Base-by-base conservation (phyloP, 2,329 filamentous ascomycete species). In the Stachybotrys chlorohalonatus region DNA sequence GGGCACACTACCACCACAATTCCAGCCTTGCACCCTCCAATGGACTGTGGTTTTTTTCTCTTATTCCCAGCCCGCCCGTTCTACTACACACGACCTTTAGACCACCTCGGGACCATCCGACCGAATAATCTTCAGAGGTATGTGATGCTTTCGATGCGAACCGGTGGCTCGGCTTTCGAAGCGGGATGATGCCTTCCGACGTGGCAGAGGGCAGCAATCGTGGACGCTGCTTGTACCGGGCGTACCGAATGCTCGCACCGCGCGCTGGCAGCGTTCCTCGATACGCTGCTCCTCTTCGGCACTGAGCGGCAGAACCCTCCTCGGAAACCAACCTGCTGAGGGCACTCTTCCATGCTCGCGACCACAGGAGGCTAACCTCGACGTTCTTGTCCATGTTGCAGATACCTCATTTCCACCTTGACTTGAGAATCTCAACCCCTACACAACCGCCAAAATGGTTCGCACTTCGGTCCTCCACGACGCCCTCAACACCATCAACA, bases 401-500 rank as follows among this genome's bases (percentile, higher is more conserved):
- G 83, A 85, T 82, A 85, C 82, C 82, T 85, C 82, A 82, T 75
- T 76, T 82, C 76, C 66, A 62, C 60, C 68, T 66, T 78, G 86
- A 88, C 81, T 81, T 87, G 86, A 91, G 86, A 90, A 90, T 90
- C 87, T 90, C 82, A 71, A 66, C 67, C 58, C 61, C 60, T 59
- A 70, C 66, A 69, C 73, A 63, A 81, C 82, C 84, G 85, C 75
- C 85, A 96, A 89, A 75, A 99, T 99, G 93, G 92, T 96, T 80
- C 91, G 90, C 83, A 97, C 94, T 72, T 96, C 91, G 76, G 94
- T 97, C 73, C 92, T 99, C 79, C 95, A 97, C 85, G 94, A 99
- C 87, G 91, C 90, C 75, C 89, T 96, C 72, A 96, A 96, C 78
- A 83, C 86, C 83, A 97, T 99, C 88, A 99, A 99, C 91, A 99